phyloP scores from a whole-genome alignment of 2,329 filamentous ascomycete genomes.

The Sporothrix humicola region DNA sequence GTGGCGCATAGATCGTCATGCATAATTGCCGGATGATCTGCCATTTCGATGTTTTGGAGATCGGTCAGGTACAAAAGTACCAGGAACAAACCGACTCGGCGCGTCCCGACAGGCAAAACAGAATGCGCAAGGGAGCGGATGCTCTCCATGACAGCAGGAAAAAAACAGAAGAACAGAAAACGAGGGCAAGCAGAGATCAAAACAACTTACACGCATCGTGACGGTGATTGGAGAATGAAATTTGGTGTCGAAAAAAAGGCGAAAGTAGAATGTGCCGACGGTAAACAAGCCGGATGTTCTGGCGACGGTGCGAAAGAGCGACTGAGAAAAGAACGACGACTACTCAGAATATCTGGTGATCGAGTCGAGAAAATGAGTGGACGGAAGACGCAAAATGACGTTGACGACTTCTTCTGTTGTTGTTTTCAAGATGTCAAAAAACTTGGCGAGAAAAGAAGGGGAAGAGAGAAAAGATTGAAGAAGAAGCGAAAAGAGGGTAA shows the following conservation, averaged over 20 bases:
- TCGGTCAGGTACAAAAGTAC: conserved; percentile 4
- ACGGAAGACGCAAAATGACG: conserved; percentile 18
- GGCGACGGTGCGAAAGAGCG: neutral
- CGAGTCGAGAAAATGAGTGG: neutral
- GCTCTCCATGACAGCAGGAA: neutral
- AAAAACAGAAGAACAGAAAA: neutral
- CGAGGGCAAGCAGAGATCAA: neutral
- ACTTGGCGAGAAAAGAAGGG: neutral
- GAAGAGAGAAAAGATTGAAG: neutral
- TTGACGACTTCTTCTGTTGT: conserved; percentile 20
- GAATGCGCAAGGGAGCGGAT: neutral
- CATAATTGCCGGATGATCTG: conserved; percentile 12
- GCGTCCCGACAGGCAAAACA: conserved; percentile 2
- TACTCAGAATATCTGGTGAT: neutral
- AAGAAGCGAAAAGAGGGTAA: neutral
- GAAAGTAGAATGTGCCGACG: neutral
- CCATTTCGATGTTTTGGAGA: conserved; percentile 11
- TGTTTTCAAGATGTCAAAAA: neutral
- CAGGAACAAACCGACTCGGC: neutral
- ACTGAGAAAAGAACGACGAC: neutral
- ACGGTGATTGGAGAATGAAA: neutral
- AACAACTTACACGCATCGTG: conserved; percentile 35
- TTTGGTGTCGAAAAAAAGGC: neutral
- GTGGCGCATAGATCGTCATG: conserved; percentile 21
- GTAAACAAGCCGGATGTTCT: neutral